These are phyloP conservation scores for Polyrhizophydium stewartii DNA, from an alignment of 371 early-diverging fungal species.

Conservation along the genomic window DNA sequence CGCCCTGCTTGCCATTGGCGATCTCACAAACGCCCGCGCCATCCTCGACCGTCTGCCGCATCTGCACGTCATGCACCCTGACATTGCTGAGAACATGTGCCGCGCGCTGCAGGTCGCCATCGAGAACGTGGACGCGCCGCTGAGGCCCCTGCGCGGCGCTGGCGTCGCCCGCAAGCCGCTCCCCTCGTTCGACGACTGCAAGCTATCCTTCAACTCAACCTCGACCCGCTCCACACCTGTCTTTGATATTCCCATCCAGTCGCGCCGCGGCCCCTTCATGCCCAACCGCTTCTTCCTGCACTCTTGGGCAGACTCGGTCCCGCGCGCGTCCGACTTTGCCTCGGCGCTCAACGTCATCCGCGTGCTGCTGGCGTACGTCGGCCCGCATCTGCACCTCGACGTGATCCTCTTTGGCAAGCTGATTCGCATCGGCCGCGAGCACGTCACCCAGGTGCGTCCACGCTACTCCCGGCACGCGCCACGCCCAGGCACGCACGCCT, in stretches of 20 bases:
- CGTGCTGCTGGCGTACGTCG: slow-evolving; percentile 23
- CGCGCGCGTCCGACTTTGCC: slow-evolving; percentile 30
- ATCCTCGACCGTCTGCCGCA: slow-evolving; percentile 54
- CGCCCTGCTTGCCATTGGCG: slow-evolving; percentile 66
- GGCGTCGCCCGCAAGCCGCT: slow-evolving; percentile 1
- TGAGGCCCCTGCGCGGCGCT: slow-evolving; percentile 16
- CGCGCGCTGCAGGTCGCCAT: slow-evolving; percentile 56
- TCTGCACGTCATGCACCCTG: slow-evolving; percentile 56
- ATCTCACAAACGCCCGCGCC: slow-evolving; percentile 47
- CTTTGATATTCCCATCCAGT: slow-evolving; percentile 10
- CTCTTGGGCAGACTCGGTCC: slow-evolving; percentile 50
- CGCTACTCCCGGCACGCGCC: too few relatives aligned
- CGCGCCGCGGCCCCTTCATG: slow-evolving; percentile 12
- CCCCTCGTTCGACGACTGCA: slow-evolving; percentile 4
- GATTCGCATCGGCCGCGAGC: slow-evolving; percentile 37
- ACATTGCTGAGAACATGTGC: slow-evolving; percentile 57
- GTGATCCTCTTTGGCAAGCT: slow-evolving; percentile 41
- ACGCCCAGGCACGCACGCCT: too few relatives aligned
- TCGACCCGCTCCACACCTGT: slow-evolving; percentile 6
- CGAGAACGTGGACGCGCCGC: slow-evolving; percentile 46
- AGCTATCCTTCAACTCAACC: slow-evolving; percentile 14
- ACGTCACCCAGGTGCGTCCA: slow-evolving; percentile 15
- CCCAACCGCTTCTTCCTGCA: slow-evolving; percentile 52
- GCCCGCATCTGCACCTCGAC: slow-evolving; percentile 33
- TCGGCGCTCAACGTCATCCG: slow-evolving; percentile 42